Percentiles rank a stretch among this genome's conserved stretches.
Conservation (phyloP, 2,329 filamentous ascomycete species). For the Bretziella fagacearum region DNA sequence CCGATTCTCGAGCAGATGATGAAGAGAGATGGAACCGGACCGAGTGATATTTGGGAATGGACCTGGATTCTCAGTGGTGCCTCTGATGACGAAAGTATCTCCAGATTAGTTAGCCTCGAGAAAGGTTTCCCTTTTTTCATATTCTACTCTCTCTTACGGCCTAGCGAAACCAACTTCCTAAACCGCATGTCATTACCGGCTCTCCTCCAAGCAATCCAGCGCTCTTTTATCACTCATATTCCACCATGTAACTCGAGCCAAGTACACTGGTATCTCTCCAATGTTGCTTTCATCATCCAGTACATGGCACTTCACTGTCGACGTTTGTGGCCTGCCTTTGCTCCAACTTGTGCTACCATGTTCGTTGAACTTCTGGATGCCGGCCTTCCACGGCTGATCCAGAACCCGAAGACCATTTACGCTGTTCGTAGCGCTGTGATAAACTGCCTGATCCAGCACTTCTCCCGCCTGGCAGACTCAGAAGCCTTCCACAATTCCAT, state of each 20-base stretch:
- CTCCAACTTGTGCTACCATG: conserved; percentile 20
- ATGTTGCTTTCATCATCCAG: conserved; percentile 5
- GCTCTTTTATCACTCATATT: conserved; percentile 6
- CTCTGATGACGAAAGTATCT: conserved; percentile 9
- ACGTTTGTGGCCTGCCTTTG: conserved; percentile 19
- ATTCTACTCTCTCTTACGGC: conserved; percentile 6
- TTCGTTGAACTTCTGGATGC: conserved; percentile 20
- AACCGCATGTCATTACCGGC: conserved; percentile 6
- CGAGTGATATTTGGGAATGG: conserved; percentile 7
- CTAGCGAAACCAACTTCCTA: conserved; percentile 7
- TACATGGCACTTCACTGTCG: conserved; percentile 14
- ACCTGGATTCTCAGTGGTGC: conserved; percentile 6
- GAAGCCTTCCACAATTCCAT: conserved; percentile 24
- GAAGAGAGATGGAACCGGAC: not conserved
- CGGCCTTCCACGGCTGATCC: conserved; percentile 15
- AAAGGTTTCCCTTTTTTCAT: conserved; percentile 7
- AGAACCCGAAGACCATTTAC: conserved; percentile 16
- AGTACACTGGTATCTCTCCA: not conserved
- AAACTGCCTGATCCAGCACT: conserved; percentile 22
- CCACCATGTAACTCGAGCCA: not conserved
- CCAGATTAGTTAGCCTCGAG: not conserved
- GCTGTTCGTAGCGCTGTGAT: conserved; percentile 21
- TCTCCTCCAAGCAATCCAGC: not conserved
- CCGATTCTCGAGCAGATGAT: too few relatives aligned
- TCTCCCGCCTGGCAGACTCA: conserved; percentile 21